Percentiles rank a stretch among this genome's conserved stretches.
phyloP scores from a whole-genome alignment of 768 basidiomycete species.

The Suillus luteus region DNA sequence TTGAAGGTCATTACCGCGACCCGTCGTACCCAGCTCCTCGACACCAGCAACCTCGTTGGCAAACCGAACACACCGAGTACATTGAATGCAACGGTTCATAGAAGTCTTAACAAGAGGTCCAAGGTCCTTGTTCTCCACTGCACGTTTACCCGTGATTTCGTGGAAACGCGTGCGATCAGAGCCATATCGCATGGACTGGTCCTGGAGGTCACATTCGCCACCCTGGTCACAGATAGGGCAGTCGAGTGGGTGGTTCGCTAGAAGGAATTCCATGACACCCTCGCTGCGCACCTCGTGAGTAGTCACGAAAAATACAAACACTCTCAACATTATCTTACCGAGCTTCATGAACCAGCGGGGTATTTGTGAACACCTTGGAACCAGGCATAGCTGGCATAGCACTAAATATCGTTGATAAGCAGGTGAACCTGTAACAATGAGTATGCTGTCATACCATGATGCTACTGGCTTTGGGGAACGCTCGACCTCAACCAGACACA shows the following conservation, averaged over 20 bases:
- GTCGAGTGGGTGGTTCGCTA: conserved; percentile 97
- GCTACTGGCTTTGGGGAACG: conserved; percentile 93
- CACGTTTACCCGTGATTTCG: conserved; percentile 97
- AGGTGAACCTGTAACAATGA: not conserved
- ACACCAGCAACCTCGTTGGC: conserved; percentile 99
- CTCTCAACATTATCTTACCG: conserved; percentile 45
- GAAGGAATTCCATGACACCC: conserved; percentile 98
- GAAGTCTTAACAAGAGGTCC: conserved; percentile 98
- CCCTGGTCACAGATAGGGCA: conserved; percentile 99
- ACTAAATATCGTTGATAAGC: conserved; percentile 39
- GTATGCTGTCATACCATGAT: conserved; percentile 64
- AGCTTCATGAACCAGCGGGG: conserved; percentile 87
- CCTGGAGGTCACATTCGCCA: conserved; percentile 98
- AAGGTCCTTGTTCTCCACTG: conserved; percentile 97
- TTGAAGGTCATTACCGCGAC: conserved; percentile 97
- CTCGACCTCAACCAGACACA: conserved; percentile 99
- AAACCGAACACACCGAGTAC: conserved; percentile 98
- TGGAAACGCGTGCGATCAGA: conserved; percentile 98
- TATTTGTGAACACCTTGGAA: conserved; percentile 90
- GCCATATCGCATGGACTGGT: conserved; percentile 99
- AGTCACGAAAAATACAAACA: not conserved
- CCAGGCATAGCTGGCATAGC: conserved; percentile 99
- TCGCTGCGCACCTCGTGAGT: conserved; percentile 53
- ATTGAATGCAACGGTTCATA: conserved; percentile 99
- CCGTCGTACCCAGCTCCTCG: conserved; percentile 95